Conservation (phyloP, 495 filamentous ascomycete genomes). For the Penicillium fimorum region DNA sequence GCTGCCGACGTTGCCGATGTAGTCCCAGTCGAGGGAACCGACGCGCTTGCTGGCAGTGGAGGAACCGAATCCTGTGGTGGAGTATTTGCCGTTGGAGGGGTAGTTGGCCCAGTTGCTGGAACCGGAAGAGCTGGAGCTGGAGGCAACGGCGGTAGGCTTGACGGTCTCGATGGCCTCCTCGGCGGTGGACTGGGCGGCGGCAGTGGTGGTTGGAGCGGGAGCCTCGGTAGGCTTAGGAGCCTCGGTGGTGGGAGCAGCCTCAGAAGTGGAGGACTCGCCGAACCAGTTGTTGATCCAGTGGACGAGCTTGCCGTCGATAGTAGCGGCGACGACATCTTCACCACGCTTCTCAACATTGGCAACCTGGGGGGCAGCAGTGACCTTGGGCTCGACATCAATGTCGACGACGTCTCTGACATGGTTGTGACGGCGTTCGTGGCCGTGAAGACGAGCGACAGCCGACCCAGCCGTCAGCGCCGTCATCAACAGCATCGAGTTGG, state of each 20-base stretch:
- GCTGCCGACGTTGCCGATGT: constrained; percentile 47
- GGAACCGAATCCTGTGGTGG: constrained; percentile 33
- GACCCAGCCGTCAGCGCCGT: constrained; percentile 45
- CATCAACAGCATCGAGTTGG: constrained; percentile 40
- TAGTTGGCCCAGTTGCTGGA: constrained; percentile 29
- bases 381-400: constrained; percentile 35
- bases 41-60: constrained; percentile 18
- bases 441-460: constrained; percentile 43
- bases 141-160: constrained; percentile 13
- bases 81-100: constrained; percentile 26
- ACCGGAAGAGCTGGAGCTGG: constrained; percentile 18
- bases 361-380: constrained; percentile 55
- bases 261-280: constrained; percentile 28
- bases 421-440: constrained; percentile 47
- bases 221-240: constrained; percentile 16
- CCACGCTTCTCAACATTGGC: constrained; percentile 39
- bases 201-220: constrained; percentile 21
- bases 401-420: constrained; percentile 31
- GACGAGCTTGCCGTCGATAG: constrained; percentile 59
- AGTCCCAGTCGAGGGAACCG: constrained; percentile 26
- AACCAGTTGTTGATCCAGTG: constrained; percentile 66
- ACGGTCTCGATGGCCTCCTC: constrained; percentile 14
- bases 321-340: constrained; percentile 56
- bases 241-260: not conserved
- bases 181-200: constrained; percentile 17